Base-by-base conservation (phyloP, 2,329 filamentous ascomycete genomes). In the Camptophora hylomeconis region DNA sequence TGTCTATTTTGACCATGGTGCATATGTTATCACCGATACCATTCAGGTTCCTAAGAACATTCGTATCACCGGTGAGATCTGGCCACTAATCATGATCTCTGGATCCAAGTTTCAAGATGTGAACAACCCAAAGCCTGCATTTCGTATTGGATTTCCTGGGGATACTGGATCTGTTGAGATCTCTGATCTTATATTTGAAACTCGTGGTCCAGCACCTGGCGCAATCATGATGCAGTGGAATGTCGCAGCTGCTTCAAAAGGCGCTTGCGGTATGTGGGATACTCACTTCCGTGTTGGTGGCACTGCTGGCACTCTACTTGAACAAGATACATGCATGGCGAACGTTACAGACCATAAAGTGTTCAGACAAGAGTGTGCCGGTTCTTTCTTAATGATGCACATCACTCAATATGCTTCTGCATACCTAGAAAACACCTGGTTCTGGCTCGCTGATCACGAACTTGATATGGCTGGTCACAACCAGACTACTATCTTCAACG, bases 161-260 rank as follows among this genome's bases (percentile, higher is more conserved):
- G 80, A 92, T 39, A 64, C 67, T 24, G 87, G 86, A 38, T 65
- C 66, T 16, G 80, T 93, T 26, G 86, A 94, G 58, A 87, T 94
- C 48, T 80, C 75, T 24, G 87, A 94, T 48, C 57, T 92, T 36
- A 75, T 93, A 45, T 78, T 95, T 44, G 72, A 82, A 54, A 93
- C 84, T 17, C 69, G 74, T 42, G 87, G 87, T 4, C 64, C 84
- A 3, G 77, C 82, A 38, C 79, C 84, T 1, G 87, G 87, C 41
- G 87, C 84, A 11, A 82, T 93, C 47, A 69, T 94, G 50, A 74
- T 94, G 60, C 71, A 94, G 53, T 94, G 83, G 80, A 94, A 94
- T 57, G 63, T 93, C 22, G 72, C 72, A 23, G 76, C 73, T 19
- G 52, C 67, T 3, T 42, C 63, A 55, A 67, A 75, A 33, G 83